Conservation (phyloP, 176 grass and related monocot genomes). For the Ampelocalamus luodianensis region DNA sequence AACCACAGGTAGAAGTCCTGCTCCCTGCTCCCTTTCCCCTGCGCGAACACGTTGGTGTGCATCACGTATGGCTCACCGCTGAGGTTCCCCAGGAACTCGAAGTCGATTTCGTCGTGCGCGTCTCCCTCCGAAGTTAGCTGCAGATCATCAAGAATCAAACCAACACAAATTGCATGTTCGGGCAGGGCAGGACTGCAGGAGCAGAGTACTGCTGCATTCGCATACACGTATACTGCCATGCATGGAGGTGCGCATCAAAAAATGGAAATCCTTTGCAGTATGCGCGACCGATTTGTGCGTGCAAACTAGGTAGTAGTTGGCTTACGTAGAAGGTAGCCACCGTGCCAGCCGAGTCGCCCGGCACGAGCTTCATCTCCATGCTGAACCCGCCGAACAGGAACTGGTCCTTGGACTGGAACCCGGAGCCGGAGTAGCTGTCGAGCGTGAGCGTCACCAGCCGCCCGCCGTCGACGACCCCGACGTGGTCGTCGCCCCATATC, state of each 20-base stretch:
- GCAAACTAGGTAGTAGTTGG: background rate
- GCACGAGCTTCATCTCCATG: constrained; percentile 62
- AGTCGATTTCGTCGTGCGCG: constrained; percentile 66
- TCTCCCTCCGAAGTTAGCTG: constrained; percentile 50
- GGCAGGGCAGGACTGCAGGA: background rate
- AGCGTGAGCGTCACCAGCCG: constrained; percentile 39
- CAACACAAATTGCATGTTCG: background rate
- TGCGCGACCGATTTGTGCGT: background rate
- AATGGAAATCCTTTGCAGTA: too few species aligned
- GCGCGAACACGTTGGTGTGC: constrained; percentile 62
- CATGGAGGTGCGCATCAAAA: background rate
- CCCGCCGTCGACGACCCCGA: constrained; percentile 30
- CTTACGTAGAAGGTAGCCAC: constrained; percentile 56
- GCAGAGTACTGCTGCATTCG: background rate
- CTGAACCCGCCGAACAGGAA: constrained; percentile 58
- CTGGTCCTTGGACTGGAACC: constrained; percentile 51
- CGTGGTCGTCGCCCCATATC: constrained; percentile 43
- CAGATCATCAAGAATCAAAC: background rate
- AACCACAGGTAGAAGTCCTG: constrained; percentile 61
- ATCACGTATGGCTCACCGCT: constrained; percentile 54
- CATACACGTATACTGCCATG: background rate
- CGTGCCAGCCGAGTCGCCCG: constrained; percentile 57
- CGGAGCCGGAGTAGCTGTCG: constrained; percentile 48
- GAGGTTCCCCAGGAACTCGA: constrained; percentile 65
- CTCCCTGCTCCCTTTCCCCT: constrained; percentile 51